Conservation (phyloP, 140 eudicot genomes). For the Cichorium intybus region DNA sequence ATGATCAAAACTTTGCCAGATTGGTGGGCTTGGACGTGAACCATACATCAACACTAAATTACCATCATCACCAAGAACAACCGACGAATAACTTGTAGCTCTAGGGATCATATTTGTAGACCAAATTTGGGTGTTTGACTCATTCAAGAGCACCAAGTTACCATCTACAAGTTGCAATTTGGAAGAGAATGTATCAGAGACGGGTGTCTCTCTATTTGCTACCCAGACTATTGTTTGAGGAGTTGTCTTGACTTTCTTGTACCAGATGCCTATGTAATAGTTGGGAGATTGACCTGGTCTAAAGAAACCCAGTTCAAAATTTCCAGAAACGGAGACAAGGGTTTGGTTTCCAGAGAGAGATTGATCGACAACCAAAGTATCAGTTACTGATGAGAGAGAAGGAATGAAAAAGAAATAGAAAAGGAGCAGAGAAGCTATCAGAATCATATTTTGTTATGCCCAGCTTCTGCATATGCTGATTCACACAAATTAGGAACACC, state of each 20-base stretch:
- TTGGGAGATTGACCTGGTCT: constrained; percentile 31
- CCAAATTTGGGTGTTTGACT: constrained; percentile 28
- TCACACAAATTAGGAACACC: neutral
- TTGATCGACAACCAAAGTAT: constrained; percentile 26
- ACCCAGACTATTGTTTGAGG: no score
- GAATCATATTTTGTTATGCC: constrained; percentile 3
- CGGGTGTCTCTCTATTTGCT: no score
- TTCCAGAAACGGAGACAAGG: constrained; percentile 18
- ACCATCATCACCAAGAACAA: constrained; percentile 50
- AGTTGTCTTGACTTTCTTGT: constrained; percentile 2
- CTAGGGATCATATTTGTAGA: constrained; percentile 28
- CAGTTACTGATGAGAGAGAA: constrained; percentile 17
- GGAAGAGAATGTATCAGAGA: no score
- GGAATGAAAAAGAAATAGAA: neutral
- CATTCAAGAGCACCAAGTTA: constrained; percentile 43
- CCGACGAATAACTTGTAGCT: constrained; percentile 13
- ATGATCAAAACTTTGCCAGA: constrained; percentile 46
- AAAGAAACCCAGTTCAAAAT: constrained; percentile 34
- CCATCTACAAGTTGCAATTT: constrained; percentile 41
- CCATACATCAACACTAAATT: constrained; percentile 46
- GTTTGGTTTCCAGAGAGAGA: constrained; percentile 48
- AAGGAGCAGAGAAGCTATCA: neutral
- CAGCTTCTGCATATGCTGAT: neutral
- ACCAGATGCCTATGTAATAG: constrained; percentile 52
- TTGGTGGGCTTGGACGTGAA: constrained; percentile 24